A percentile compares a stretch with the other conserved stretches of the same genome.
Evolutionary conservation across 139 green algal species (phyloP).

Genomic region (Limnomonas spitsbergensis): DNA sequence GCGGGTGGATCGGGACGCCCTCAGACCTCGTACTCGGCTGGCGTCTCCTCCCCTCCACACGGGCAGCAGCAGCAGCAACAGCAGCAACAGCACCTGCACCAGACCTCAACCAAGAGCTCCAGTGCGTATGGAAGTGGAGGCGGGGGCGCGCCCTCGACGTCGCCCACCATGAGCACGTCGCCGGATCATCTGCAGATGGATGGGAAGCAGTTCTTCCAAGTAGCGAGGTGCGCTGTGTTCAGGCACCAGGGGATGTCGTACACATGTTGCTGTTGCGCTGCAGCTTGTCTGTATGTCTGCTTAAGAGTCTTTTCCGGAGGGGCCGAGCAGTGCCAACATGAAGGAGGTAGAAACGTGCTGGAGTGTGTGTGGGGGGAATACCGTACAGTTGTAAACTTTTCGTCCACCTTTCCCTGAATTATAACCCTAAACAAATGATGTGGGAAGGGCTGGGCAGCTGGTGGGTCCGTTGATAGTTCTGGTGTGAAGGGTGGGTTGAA

Average conservation of each 20-base stretch:
- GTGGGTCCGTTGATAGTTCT: no score
- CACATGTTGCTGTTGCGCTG: background rate
- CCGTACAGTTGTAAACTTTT: no score
- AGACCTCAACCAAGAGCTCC: background rate
- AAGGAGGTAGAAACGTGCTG: no score
- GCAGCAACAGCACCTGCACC: background rate
- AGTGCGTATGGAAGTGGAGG: background rate
- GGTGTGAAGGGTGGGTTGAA: no score
- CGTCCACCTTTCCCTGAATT: no score
- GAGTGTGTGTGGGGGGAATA: no score
- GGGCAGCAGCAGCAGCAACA: background rate
- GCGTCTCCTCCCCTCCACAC: background rate
- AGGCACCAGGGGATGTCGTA: background rate
- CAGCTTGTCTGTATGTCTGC: no score
- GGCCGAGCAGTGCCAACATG: no score
- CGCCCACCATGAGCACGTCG: background rate
- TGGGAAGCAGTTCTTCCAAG: conserved; percentile 21
- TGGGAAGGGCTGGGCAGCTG: no score
- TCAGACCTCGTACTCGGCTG: background rate
- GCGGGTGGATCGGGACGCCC: background rate
- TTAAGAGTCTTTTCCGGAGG: no score
- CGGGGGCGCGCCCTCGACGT: background rate
- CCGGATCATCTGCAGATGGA: background rate
- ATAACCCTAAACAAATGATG: no score
- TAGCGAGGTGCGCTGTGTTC: background rate